Conservation (phyloP, 2,329 filamentous ascomycete species). For the Colletotrichum sp. region DNA sequence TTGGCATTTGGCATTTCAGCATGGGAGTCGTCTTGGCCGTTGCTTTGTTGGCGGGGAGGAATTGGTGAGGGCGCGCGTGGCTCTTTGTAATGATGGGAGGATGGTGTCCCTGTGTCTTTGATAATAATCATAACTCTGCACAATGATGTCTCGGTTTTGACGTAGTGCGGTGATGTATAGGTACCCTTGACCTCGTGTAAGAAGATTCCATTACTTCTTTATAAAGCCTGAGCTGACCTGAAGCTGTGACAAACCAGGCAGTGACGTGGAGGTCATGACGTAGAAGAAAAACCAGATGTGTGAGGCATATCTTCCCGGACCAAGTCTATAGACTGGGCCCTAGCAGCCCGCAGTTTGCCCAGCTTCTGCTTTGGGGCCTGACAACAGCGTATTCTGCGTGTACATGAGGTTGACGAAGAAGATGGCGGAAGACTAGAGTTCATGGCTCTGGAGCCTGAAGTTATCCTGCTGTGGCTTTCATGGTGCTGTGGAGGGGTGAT, state of each 20-base stretch:
- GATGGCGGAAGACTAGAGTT: not conserved
- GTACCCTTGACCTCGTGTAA: not conserved
- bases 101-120: not conserved
- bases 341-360: not conserved
- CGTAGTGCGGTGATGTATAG: not conserved
- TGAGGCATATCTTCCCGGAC: not conserved
- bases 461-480: not conserved
- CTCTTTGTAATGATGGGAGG: not conserved
- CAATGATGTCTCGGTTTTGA: not conserved
- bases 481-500: not conserved
- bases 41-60: not conserved
- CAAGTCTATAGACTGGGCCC: not conserved
- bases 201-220: fast-evolving
- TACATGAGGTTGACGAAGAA: not conserved
- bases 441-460: not conserved
- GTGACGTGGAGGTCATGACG: not conserved
- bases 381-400: not conserved
- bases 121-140: not conserved
- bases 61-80: not conserved
- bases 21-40: not conserved
- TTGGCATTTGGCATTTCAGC: not conserved
- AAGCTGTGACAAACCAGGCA: not conserved
- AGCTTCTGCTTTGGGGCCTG: not conserved
- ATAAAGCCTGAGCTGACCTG: not conserved
- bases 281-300: not conserved